Evolutionary conservation across 495 filamentous ascomycete species (phyloP), one percentile per base, ranked within the genome.

Genomic region (Lasiosphaeriaceae sp.): DNA sequence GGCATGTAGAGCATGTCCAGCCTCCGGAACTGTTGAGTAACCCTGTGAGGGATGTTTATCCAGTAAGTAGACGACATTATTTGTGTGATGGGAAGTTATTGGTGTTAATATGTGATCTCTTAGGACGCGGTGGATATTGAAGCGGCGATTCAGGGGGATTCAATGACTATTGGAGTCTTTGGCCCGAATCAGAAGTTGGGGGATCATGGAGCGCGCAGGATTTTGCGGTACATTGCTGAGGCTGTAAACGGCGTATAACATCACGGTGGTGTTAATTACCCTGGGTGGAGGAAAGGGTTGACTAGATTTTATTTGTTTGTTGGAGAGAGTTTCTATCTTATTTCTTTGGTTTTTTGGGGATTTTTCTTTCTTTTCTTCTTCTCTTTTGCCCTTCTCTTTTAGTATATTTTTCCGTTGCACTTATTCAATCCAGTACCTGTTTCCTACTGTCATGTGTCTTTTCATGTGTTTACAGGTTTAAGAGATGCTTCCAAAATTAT

Each of bases 121-220:
- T 54, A 85, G 82, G 73, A 77, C 54, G 68, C 78, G 0, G 37
- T 86, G 26, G 82, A 86, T 58, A 50, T 86, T 7, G 83, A 86
- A 60, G 74, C 75, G 23, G 71, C 75, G 11, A 50, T 84, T 11
- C 54, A 64, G 4, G 71, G 67, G 19, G 75, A 76, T 3, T 51
- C 48, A 0, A 66, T 85, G 64, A 77, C 80, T 50, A 69, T 86
- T 46, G 83, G 83, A 5, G 66, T 84, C 6, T 86, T 86, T 59
- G 71, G 69, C 1, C 47, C 64, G 0, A 16, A n/a, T 4, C 0
- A 16, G 3, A 60, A 23, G 44, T 34, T 71, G 17, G 59, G 64
- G 1, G 44, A 47, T 0, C 16, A 41, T 19, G 55, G 53, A 0
- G 50, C 56, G 2, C 14, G 5, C 2, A 2, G 51, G n/a, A 31